phyloP scores from a whole-genome alignment of 2,329 filamentous ascomycete genomes.

The Sarocladium brachiariae region DNA sequence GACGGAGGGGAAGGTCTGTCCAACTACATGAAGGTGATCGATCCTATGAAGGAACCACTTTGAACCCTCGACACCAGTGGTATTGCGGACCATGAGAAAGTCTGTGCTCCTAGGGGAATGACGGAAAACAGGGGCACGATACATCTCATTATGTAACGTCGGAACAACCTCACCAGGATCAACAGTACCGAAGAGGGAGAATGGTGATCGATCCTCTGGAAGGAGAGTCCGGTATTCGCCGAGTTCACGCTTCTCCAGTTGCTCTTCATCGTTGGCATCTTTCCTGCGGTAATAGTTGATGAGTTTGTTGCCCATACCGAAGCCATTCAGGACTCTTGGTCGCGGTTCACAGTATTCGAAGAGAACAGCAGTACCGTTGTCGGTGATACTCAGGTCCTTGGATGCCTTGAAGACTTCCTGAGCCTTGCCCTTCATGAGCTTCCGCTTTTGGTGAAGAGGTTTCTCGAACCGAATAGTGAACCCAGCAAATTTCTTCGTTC shows the following conservation, averaged over 20 bases:
- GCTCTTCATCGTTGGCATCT: constrained; percentile 62
- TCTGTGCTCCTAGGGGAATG: constrained; percentile 73
- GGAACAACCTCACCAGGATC: constrained; percentile 85
- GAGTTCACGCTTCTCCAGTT: constrained; percentile 72
- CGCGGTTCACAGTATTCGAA: constrained; percentile 96
- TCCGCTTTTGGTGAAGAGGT: constrained; percentile 68
- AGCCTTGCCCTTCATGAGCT: constrained; percentile 73
- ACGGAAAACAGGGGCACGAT: constrained; percentile 85
- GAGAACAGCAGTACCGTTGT: constrained; percentile 81
- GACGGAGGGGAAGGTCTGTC: constrained; percentile 85
- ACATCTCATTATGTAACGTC: constrained; percentile 92
- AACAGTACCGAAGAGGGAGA: constrained; percentile 90
- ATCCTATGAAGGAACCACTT: constrained; percentile 82
- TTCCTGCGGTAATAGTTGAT: constrained; percentile 96
- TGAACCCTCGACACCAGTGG: constrained; percentile 69
- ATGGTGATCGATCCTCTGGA: constrained; percentile 91
- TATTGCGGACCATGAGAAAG: constrained; percentile 79
- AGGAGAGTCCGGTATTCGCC: constrained; percentile 84
- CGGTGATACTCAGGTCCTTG: constrained; percentile 76
- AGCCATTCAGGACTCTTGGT: constrained; percentile 86
- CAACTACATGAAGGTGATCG: constrained; percentile 84
- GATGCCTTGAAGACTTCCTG: constrained; percentile 74
- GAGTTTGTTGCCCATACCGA: constrained; percentile 92
- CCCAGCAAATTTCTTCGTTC: constrained; percentile 61
- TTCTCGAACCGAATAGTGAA: constrained; percentile 66